phyloP scores from a whole-genome alignment of 1,139 yeast genomes.

The Arxiozyma telluris region DNA sequence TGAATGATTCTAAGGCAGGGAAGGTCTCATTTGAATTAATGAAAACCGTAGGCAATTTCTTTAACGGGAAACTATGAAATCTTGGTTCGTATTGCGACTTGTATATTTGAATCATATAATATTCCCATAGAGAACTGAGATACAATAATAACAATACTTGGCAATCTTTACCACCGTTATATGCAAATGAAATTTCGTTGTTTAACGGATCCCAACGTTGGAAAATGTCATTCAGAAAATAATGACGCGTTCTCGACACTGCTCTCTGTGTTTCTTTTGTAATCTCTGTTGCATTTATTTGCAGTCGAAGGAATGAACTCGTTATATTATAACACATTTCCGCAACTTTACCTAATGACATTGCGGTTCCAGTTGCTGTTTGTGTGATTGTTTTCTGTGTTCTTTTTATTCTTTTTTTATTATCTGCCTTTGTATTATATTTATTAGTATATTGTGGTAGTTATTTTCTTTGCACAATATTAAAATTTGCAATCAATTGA shows the following conservation, averaged over 20 bases:
- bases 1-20: constrained; percentile 22
- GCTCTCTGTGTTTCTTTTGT: constrained; percentile 26
- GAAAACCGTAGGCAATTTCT: constrained; percentile 25
- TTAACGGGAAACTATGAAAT: constrained; percentile 23
- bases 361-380: background rate
- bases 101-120: constrained; percentile 12
- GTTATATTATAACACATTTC: constrained; percentile 25
- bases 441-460: background rate
- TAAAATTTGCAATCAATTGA: too few species aligned
- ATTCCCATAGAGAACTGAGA: constrained; percentile 29
- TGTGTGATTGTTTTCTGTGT: background rate
- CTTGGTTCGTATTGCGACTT: constrained; percentile 17
- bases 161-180: constrained; percentile 33
- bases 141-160: constrained; percentile 29
- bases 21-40: constrained; percentile 27
- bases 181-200: constrained; percentile 29
- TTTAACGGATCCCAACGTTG: constrained; percentile 26
- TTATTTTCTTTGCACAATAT: too few species aligned
- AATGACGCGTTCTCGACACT: constrained; percentile 17
- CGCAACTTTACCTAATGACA: constrained; percentile 18
- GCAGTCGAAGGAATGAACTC: constrained; percentile 16
- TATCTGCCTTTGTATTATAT: too few species aligned
- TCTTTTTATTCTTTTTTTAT: too few species aligned
- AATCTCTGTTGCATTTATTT: constrained; percentile 8
- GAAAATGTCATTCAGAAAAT: constrained; percentile 23